These are phyloP conservation scores for Picea mariana DNA, from an alignment of 83 land plant genomes.

Conservation along the genomic window DNA sequence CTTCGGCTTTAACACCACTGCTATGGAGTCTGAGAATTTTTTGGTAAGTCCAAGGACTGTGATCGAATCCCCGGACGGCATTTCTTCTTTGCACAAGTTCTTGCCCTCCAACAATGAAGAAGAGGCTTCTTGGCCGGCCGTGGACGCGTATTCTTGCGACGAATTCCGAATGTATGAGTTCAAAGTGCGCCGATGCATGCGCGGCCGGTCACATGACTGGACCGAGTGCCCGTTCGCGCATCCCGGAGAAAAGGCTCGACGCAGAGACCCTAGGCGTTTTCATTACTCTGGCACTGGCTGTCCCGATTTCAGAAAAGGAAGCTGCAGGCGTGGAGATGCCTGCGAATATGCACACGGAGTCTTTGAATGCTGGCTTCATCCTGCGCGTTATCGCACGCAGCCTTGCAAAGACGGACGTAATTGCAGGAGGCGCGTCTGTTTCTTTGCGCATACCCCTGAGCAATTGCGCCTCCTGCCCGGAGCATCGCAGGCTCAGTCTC, in stretches of 20 bases:
- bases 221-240: slow-evolving; percentile 69
- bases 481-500: background rate
- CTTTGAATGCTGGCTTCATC: slow-evolving; percentile 77
- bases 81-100: background rate
- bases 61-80: no score
- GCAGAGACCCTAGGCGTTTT: slow-evolving; percentile 56
- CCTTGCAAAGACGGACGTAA: slow-evolving; percentile 60
- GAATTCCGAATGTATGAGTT: slow-evolving; percentile 67
- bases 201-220: slow-evolving; percentile 67
- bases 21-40: no score
- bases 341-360: slow-evolving; percentile 69
- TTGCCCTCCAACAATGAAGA: slow-evolving; percentile 19
- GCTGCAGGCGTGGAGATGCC: slow-evolving; percentile 51
- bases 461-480: slow-evolving; percentile 41
- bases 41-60: no score
- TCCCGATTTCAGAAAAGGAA: slow-evolving; percentile 50
- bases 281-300: slow-evolving; percentile 48
- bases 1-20: no score
- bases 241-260: slow-evolving; percentile 67
- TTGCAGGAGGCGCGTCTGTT: slow-evolving; percentile 55
- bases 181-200: slow-evolving; percentile 55
- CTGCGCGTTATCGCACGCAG: slow-evolving; percentile 57
- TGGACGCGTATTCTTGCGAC: slow-evolving; percentile 34
- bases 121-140: background rate
- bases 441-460: slow-evolving; percentile 62